These are phyloP conservation scores for Kodamaea kakaduensis DNA, from an alignment of 805 yeast species.

Conservation along the genomic window DNA sequence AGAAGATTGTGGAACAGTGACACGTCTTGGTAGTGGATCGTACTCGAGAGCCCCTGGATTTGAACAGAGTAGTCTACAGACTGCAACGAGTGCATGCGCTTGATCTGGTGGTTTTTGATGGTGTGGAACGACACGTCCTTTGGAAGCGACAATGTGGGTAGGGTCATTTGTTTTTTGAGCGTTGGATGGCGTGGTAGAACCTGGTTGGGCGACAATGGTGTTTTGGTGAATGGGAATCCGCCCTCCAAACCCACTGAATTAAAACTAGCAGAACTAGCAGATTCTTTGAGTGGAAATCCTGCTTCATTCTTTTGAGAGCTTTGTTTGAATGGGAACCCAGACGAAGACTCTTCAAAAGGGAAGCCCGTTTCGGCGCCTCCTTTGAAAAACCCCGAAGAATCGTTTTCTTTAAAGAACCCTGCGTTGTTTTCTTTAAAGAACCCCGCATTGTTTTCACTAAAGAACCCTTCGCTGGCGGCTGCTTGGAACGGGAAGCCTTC, in stretches of 20 bases:
- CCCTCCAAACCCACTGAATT: too few relatives aligned
- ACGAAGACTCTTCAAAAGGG: not conserved
- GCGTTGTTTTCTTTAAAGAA: too few relatives aligned
- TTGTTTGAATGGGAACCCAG: not conserved
- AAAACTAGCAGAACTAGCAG: too few relatives aligned
- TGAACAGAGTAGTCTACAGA: conserved; percentile 17
- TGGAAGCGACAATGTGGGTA: conserved; percentile 18
- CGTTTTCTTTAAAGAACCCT: too few relatives aligned
- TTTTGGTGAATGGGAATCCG: not conserved
- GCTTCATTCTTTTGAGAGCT: too few relatives aligned
- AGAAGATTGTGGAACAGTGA: conserved; percentile 16
- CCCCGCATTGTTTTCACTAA: too few relatives aligned
- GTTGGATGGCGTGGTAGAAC: conserved; percentile 9
- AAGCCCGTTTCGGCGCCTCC: too few relatives aligned
- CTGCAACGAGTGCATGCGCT: conserved; percentile 20
- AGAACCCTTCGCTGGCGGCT: not conserved
- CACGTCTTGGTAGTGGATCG: conserved; percentile 17
- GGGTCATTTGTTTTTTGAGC: conserved; percentile 18
- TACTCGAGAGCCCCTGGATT: conserved; percentile 21
- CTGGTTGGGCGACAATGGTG: not conserved
- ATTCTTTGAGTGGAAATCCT: too few relatives aligned
- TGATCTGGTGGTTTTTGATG: conserved; percentile 21
- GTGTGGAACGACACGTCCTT: conserved; percentile 15
- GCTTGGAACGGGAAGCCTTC: not conserved
- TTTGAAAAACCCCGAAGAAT: too few relatives aligned